Base-by-base conservation (phyloP, 768 basidiomycete species). In the Pleurotus salmoneostramineus region DNA sequence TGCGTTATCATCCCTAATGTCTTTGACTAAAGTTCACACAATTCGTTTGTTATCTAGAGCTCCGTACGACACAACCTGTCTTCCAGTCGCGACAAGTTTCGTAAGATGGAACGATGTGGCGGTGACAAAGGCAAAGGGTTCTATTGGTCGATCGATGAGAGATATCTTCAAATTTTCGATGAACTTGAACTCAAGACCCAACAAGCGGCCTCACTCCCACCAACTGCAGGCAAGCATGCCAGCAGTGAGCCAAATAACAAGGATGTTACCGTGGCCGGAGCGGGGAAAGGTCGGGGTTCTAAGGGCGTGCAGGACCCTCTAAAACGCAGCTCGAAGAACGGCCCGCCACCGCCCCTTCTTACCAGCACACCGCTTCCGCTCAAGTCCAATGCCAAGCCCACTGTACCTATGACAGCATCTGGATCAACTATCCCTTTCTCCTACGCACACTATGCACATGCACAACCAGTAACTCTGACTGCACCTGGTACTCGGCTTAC, bases 41-140 rank as follows among this genome's bases (percentile, higher is more conserved):
- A 51, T 40, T 61, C 61, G 59, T 65, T 55, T 46, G 14, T 33
- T 31, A 61, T 27, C n/a, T 66, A 94, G 92, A 94, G 91, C 64
- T 96, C 96, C 33, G 89, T 98, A 47, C 89, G 95, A 17, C 95
- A 98, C 66, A 95, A 95, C 68, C 73, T 99, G n/a, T 95, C 95
- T 1, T 92, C 93, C 8, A 88, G 89, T 67, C 85, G 88, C 49
- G 93, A 92, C 0, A 55, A 55, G 31, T 99, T 99, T 74, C 79
- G 91, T 69, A 98, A 98, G 72, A 80, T 92, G 69, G 91, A 95
- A 59, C 81, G 92, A 33, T 88, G 86, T 60, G 83, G 86, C 5
- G 90, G 93, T 58, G 92, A 90, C 75, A 82, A 89, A 60, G 90
- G 92, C 6, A 97, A 96, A 69, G 95, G 95, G 1, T 93, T 88